Evolutionary conservation across 345 rosid species (phyloP).

Genomic region (Pistacia atlantica): DNA sequence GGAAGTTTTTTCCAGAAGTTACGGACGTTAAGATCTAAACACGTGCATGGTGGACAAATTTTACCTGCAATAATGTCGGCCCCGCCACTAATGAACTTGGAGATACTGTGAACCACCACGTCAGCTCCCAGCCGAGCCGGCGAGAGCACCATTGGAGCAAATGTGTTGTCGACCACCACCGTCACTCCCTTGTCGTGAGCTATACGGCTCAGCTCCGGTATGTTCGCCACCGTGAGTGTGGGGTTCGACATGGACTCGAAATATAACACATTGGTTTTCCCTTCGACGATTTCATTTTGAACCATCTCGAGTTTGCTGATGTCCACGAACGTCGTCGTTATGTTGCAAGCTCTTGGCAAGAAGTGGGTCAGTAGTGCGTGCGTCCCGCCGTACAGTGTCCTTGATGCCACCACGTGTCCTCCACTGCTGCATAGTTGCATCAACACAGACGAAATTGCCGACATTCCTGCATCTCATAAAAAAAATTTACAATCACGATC

Average conservation of each 20-base stretch:
- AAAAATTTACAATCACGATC: neutral
- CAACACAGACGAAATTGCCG: conserved; percentile 91
- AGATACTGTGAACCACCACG: conserved; percentile 87
- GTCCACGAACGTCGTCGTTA: conserved; percentile 85
- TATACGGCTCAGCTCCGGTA: conserved; percentile 74
- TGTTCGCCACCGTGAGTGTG: conserved; percentile 72
- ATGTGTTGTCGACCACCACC: conserved; percentile 92
- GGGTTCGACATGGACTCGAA: conserved; percentile 93
- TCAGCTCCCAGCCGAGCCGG: conserved; percentile 95
- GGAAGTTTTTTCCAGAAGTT: no score
- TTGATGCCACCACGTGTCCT: conserved; percentile 91
- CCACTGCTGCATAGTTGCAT: conserved; percentile 95
- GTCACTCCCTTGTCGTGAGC: conserved; percentile 79
- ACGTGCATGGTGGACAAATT: conserved; percentile 23
- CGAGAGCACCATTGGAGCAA: conserved; percentile 87
- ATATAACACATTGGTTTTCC: conserved; percentile 73
- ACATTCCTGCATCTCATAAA: conserved; percentile 60
- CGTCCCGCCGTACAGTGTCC: conserved; percentile 83
- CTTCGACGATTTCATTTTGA: conserved; percentile 55
- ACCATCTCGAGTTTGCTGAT: conserved; percentile 59
- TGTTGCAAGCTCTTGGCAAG: conserved; percentile 77
- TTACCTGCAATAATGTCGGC: conserved; percentile 95
- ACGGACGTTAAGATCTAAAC: no score
- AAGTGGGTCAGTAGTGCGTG: conserved; percentile 89
- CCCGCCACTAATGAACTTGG: conserved; percentile 96